Conservation (phyloP, 2,329 filamentous ascomycete species). For the Leptodontidium sp. region DNA sequence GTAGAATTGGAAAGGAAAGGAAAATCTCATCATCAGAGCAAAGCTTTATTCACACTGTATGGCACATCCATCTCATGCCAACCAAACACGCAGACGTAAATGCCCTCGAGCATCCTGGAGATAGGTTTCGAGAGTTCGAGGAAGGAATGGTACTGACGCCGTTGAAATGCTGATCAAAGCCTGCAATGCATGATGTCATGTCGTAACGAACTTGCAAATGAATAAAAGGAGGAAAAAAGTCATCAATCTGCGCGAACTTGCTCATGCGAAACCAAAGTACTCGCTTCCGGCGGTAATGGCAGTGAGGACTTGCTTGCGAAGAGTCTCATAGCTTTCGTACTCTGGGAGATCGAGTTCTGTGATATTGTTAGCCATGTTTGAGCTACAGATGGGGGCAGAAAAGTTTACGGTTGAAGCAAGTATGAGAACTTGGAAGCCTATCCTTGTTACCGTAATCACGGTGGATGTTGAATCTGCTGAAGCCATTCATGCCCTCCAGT, state of each 20-base stretch:
- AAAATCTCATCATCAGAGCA: no score
- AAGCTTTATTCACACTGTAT: constrained; percentile 29
- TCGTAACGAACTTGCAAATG: constrained; percentile 37
- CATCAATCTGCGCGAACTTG: background rate
- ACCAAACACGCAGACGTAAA: constrained; percentile 9
- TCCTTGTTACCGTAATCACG: constrained; percentile 97
- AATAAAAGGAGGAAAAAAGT: constrained; percentile 15
- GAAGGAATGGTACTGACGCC: constrained; percentile 36
- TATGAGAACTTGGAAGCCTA: constrained; percentile 93
- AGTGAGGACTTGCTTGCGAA: constrained; percentile 88
- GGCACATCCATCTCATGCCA: constrained; percentile 1
- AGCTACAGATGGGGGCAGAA: background rate
- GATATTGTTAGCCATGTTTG: constrained; percentile 34
- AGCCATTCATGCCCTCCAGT: constrained; percentile 98
- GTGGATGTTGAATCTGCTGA: constrained; percentile 98
- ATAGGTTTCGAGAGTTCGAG: no score
- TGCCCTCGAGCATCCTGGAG: no score
- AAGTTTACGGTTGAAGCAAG: constrained; percentile 97
- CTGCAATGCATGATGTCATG: constrained; percentile 41
- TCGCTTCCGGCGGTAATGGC: constrained; percentile 98
- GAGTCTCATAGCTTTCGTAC: constrained; percentile 93
- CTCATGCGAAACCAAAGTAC: constrained; percentile 94
- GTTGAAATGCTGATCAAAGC: constrained; percentile 46
- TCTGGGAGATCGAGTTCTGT: constrained; percentile 96
- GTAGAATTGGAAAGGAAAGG: background rate